phyloP scores from a whole-genome alignment of 495 filamentous ascomycete species.

The Cairneyella variabilis region DNA sequence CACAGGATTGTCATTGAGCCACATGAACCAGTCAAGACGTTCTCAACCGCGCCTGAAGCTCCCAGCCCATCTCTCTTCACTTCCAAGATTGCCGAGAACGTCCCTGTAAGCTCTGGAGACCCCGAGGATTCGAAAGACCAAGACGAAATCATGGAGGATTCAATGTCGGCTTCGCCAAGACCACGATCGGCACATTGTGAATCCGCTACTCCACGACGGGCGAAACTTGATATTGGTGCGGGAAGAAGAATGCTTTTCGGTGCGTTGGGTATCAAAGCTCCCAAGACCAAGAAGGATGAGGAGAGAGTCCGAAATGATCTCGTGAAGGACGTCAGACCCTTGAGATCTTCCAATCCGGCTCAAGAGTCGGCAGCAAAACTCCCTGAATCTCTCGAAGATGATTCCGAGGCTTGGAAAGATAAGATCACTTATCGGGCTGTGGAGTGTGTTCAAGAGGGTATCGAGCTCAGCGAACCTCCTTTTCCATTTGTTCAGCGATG shows the following conservation, averaged over 20 bases:
- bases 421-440: conserved; percentile 71
- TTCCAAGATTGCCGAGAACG: neutral
- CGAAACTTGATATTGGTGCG: conserved; percentile 59
- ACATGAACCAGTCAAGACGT: neutral
- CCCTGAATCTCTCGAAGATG: conserved; percentile 16
- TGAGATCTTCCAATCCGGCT: conserved; percentile 22
- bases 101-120: neutral
- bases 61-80: neutral
- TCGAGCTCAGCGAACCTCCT: conserved; percentile 71
- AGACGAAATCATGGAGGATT: neutral
- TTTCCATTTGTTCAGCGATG: conserved; percentile 90
- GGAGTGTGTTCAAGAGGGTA: conserved; percentile 75
- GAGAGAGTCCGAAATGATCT: conserved; percentile 57
- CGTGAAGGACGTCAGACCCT: conserved; percentile 34
- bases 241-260: conserved; percentile 67
- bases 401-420: conserved; percentile 59
- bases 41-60: conserved; percentile 6
- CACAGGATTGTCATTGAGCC: neutral
- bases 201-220: conserved; percentile 33
- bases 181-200: conserved; percentile 4
- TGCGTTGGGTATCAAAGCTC: conserved; percentile 64
- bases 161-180: neutral
- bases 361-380: neutral
- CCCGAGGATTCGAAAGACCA: neutral
- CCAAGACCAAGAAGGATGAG: conserved; percentile 65